Evolutionary conservation across 108 stramenopile species (phyloP).

Genomic region (Cyclostephanos tholiformis): DNA sequence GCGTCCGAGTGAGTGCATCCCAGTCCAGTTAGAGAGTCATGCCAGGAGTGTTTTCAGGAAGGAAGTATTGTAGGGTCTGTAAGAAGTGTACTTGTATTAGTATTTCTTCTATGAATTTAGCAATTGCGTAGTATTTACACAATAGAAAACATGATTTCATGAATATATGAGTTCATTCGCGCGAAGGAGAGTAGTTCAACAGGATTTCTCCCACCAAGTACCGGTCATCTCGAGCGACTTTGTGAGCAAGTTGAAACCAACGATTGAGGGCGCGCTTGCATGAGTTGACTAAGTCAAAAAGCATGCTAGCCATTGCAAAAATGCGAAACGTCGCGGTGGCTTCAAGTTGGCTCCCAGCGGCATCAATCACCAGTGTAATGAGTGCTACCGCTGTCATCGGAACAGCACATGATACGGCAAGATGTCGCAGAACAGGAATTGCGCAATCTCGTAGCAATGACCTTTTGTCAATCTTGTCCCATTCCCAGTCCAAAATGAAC

Average conservation of each 20-base stretch:
- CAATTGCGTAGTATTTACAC: too few relatives aligned
- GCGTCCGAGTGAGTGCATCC: conserved; percentile 15
- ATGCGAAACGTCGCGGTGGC: conserved; percentile 43
- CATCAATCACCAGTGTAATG: conserved; percentile 11
- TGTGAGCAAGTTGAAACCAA: conserved; percentile 81
- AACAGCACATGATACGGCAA: conserved; percentile 52
- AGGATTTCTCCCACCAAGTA: conserved; percentile 82
- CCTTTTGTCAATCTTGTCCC: conserved; percentile 68
- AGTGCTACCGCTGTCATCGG: conserved; percentile 21
- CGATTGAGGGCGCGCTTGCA: conserved; percentile 29
- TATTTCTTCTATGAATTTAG: conserved; percentile 5
- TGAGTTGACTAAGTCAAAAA: conserved; percentile 47
- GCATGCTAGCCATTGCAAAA: conserved; percentile 39
- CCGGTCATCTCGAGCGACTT: conserved; percentile 83
- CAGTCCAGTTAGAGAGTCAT: conserved; percentile 22
- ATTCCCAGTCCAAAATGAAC: conserved; percentile 65
- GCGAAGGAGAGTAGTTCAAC: conserved; percentile 57
- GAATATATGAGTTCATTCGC: conserved; percentile 4
- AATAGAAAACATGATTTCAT: conserved; percentile 10
- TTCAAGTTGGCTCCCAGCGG: conserved; percentile 19
- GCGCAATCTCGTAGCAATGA: conserved; percentile 63
- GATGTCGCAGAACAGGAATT: conserved; percentile 54
- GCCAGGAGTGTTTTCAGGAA: conserved; percentile 18
- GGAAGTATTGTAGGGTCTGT: background rate
- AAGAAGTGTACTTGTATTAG: background rate